These are phyloP conservation scores for Tetrapisispora namnaoensis DNA, from an alignment of 805 yeast species.

Conservation along the genomic window DNA sequence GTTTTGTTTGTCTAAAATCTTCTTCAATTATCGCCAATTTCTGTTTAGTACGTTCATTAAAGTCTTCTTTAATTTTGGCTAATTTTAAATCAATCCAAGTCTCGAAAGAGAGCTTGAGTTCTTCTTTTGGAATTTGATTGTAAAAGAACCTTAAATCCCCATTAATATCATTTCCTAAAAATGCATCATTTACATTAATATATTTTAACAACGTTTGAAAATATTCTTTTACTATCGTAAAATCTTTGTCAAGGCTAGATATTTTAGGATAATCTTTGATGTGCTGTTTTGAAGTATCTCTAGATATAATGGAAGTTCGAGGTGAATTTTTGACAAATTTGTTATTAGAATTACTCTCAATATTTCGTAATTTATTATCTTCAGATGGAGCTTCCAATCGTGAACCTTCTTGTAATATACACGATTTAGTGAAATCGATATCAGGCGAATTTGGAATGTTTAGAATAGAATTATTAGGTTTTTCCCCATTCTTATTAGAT, in stretches of 20 bases:
- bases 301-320: not conserved
- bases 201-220: slow-evolving; percentile 21
- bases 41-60: slow-evolving; percentile 39
- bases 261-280: not conserved
- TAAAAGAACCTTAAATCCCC: slow-evolving; percentile 58
- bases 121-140: slow-evolving; percentile 58
- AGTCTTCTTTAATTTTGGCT: slow-evolving; percentile 37
- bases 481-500: not conserved
- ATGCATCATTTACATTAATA: slow-evolving; percentile 20
- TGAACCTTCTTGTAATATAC: not conserved
- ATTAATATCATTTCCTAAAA: slow-evolving; percentile 44
- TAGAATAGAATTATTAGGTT: not conserved
- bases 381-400: not conserved
- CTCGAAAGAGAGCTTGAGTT: slow-evolving; percentile 56
- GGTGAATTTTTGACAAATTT: not conserved
- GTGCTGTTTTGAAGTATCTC: too few relatives aligned
- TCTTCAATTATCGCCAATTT: slow-evolving; percentile 38
- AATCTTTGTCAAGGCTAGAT: slow-evolving; percentile 1
- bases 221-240: slow-evolving; percentile 12
- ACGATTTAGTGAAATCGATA: not conserved
- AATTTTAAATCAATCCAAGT: slow-evolving; percentile 55
- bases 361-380: not conserved
- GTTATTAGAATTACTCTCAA: not conserved
- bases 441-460: not conserved
- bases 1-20: slow-evolving; percentile 11